These are phyloP conservation scores for Xylaria sp. DNA, from an alignment of 2,329 filamentous ascomycete species.

Conservation along the genomic window DNA sequence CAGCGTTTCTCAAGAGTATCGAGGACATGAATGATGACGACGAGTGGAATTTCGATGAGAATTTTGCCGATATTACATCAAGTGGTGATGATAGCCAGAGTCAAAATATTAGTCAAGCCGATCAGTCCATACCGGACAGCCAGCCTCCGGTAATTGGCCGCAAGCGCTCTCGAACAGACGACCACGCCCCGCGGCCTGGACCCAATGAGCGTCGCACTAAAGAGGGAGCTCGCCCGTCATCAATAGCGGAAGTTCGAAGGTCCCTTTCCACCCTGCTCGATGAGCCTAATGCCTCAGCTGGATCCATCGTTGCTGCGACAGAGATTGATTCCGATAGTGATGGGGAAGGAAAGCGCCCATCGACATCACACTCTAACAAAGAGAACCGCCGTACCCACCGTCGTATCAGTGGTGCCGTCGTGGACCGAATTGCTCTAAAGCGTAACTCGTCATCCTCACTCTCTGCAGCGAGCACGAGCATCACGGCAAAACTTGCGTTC, in stretches of 20 bases:
- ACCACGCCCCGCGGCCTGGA: slow-evolving; percentile 59
- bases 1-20: slow-evolving; percentile 89
- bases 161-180: slow-evolving; percentile 47
- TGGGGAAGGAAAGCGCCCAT: slow-evolving; percentile 53
- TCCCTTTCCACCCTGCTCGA: slow-evolving; percentile 87
- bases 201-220: slow-evolving; percentile 71
- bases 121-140: slow-evolving; percentile 60
- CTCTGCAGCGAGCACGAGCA: slow-evolving; percentile 36
- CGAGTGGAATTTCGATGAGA: slow-evolving; percentile 78
- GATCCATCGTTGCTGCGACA: slow-evolving; percentile 60
- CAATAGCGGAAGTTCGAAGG: slow-evolving; percentile 82
- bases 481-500: slow-evolving; percentile 65
- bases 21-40: slow-evolving; percentile 83
- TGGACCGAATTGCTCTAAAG: slow-evolving; percentile 80
- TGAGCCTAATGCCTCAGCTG: slow-evolving; percentile 62
- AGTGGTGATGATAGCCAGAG: slow-evolving; percentile 53
- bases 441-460: slow-evolving; percentile 53
- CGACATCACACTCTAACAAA: slow-evolving; percentile 54
- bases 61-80: slow-evolving; percentile 56
- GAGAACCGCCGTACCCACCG: slow-evolving; percentile 56
- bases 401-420: slow-evolving; percentile 58
- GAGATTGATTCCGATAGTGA: slow-evolving; percentile 64
- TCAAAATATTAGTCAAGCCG: slow-evolving; percentile 46
- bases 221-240: slow-evolving; percentile 73
- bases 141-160: slow-evolving; percentile 58